phyloP scores from a whole-genome alignment of 2,329 filamentous ascomycete species.

The Paradendryphiella salina region DNA sequence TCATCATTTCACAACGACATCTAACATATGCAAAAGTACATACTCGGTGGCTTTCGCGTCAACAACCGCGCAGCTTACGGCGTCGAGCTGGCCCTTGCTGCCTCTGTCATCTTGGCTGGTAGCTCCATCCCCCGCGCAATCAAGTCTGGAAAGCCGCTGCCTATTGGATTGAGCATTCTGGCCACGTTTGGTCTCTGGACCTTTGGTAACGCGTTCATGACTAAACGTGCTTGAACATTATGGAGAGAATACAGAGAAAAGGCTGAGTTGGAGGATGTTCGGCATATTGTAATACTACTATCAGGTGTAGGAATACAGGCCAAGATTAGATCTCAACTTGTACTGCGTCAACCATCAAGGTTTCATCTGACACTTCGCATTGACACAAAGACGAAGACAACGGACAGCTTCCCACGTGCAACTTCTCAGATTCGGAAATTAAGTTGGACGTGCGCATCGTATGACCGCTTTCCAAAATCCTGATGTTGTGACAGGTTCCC shows the following conservation, averaged over 20 bases:
- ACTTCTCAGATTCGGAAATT: background rate
- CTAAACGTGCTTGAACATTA: conserved; percentile 2
- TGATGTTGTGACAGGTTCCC: conserved; percentile 7
- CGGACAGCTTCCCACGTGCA: background rate
- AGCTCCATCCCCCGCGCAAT: conserved; percentile 86
- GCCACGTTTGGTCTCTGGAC: conserved; percentile 77
- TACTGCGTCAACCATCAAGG: background rate
- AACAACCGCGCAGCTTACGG: conserved; percentile 76
- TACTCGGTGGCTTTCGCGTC: conserved; percentile 79
- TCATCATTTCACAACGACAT: background rate
- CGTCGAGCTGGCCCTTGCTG: conserved; percentile 84
- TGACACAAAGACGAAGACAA: background rate
- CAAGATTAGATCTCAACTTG: background rate
- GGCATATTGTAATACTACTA: no score
- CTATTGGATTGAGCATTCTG: conserved; percentile 75
- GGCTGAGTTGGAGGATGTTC: no score
- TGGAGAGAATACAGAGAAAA: background rate
- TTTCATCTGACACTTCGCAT: background rate
- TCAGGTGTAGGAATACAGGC: background rate
- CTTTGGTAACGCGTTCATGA: conserved; percentile 70
- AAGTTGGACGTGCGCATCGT: background rate
- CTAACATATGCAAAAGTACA: conserved; percentile 56
- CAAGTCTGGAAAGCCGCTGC: conserved; percentile 80
- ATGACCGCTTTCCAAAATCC: background rate
- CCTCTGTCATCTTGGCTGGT: conserved; percentile 81